Conservation (phyloP, 2,329 filamentous ascomycete species). For the Magnaporthiopsis rhizophila region DNA sequence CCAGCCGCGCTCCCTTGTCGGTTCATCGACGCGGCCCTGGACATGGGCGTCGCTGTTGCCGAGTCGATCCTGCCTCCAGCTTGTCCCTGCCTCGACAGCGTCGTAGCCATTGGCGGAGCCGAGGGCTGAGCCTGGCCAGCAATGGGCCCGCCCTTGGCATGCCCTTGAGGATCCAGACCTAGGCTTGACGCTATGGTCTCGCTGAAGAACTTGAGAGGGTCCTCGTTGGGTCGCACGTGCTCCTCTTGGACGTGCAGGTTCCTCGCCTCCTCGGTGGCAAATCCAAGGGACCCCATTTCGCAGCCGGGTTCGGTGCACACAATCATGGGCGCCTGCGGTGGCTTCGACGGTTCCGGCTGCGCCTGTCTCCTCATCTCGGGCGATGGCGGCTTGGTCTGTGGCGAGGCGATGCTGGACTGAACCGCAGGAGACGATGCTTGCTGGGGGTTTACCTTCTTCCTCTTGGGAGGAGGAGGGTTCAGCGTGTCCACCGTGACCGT, state of each 20-base stretch:
- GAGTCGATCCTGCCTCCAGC: slow-evolving; percentile 24
- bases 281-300: slow-evolving; percentile 40
- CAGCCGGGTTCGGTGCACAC: slow-evolving; percentile 48
- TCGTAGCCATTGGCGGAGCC: slow-evolving; percentile 30
- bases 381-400: slow-evolving; percentile 40
- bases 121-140: slow-evolving; percentile 15
- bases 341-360: slow-evolving; percentile 21
- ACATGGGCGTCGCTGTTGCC: slow-evolving; percentile 38
- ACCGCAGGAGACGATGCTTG: slow-evolving; percentile 27
- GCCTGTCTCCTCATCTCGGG: slow-evolving; percentile 35
- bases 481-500: slow-evolving; percentile 45
- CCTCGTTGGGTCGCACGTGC: slow-evolving; percentile 45
- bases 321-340: slow-evolving; percentile 33
- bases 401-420: slow-evolving; percentile 30
- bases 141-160: slow-evolving; percentile 26
- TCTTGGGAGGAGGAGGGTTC: slow-evolving; percentile 47
- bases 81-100: slow-evolving; percentile 39
- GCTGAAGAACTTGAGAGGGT: slow-evolving; percentile 44
- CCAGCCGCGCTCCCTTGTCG: slow-evolving; percentile 37
- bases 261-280: slow-evolving; percentile 45
- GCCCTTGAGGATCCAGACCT: slow-evolving; percentile 45
- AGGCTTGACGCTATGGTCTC: slow-evolving; percentile 41
- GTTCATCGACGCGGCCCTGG: slow-evolving; percentile 43
- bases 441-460: slow-evolving; percentile 36
- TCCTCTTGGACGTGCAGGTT: slow-evolving; percentile 49